These are phyloP conservation scores for Verticillium zaregamsianum DNA, from an alignment of 2,329 filamentous ascomycete genomes.

Conservation along the genomic window DNA sequence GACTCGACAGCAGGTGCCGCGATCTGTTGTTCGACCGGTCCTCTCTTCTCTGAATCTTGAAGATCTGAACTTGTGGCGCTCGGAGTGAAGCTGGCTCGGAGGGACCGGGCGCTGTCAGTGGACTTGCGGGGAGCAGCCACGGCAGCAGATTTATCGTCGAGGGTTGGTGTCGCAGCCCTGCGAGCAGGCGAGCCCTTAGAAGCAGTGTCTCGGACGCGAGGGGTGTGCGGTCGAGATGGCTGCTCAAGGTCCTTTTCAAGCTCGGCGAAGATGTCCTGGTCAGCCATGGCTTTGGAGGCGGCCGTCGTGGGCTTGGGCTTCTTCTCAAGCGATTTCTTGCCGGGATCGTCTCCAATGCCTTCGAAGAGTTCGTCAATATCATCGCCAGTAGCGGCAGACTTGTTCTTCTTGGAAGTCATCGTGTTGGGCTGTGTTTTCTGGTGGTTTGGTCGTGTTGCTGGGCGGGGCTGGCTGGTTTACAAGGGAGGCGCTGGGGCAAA, in stretches of 20 bases:
- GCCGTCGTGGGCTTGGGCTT: constrained; percentile 43
- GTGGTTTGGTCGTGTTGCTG: constrained; percentile 2
- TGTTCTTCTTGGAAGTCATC: constrained; percentile 60
- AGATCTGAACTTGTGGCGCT: constrained; percentile 61
- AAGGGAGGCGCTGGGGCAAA: background rate
- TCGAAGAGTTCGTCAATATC: constrained; percentile 64
- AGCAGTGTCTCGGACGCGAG: constrained; percentile 58
- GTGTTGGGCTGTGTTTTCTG: constrained; percentile 11
- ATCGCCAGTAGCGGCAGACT: constrained; percentile 52
- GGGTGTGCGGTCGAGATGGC: constrained; percentile 77
- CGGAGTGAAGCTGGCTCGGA: constrained; percentile 68
- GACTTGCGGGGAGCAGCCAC: constrained; percentile 58
- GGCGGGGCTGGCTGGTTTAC: constrained; percentile 1
- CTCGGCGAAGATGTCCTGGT: constrained; percentile 81
- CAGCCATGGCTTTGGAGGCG: constrained; percentile 42
- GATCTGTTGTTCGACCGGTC: constrained; percentile 36
- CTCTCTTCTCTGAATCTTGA: constrained; percentile 53
- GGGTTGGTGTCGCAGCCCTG: constrained; percentile 47
- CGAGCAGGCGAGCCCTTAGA: constrained; percentile 43
- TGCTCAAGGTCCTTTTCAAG: constrained; percentile 63
- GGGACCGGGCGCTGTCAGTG: constrained; percentile 68
- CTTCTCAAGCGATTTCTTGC: constrained; percentile 43
- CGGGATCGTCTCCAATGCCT: constrained; percentile 52
- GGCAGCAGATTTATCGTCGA: constrained; percentile 56
- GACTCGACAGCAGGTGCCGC: constrained; percentile 11